Conservation (phyloP, 805 yeast genomes). For the Candida hungchunana region DNA sequence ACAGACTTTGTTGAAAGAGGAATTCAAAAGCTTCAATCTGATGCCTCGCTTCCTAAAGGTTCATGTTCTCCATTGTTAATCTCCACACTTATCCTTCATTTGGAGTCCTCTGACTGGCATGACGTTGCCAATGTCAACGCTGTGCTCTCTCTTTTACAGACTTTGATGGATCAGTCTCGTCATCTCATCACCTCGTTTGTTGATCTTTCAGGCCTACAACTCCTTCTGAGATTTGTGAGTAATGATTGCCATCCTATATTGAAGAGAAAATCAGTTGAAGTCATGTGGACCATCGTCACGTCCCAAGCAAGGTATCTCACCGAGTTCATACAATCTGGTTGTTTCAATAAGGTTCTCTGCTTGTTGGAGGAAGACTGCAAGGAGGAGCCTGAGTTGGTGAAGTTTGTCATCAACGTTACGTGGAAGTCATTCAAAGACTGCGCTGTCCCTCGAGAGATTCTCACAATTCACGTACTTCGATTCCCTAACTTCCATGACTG, state of each 20-base stretch:
- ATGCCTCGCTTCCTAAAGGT: too few species aligned
- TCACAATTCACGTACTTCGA: constrained; percentile 37
- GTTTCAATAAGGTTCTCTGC: constrained; percentile 36
- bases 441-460: constrained; percentile 36
- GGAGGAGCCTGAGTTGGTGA: constrained; percentile 34
- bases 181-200: constrained; percentile 5
- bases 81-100: too few species aligned
- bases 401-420: constrained; percentile 35
- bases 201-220: constrained; percentile 21
- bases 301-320: constrained; percentile 30
- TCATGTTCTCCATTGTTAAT: too few species aligned
- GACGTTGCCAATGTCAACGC: neutral
- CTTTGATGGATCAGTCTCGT: neutral
- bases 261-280: constrained; percentile 4
- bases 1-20: too few species aligned
- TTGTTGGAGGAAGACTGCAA: constrained; percentile 44
- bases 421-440: constrained; percentile 33
- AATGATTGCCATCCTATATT: constrained; percentile 1
- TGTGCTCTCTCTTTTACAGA: constrained; percentile 1
- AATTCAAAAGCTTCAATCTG: neutral
- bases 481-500: constrained; percentile 34
- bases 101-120: too few species aligned
- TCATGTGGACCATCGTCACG: constrained; percentile 20
- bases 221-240: constrained; percentile 7
- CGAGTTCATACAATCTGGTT: constrained; percentile 43